Conservation (phyloP, 2,329 filamentous ascomycete species). For the Penicillium sp. region DNA sequence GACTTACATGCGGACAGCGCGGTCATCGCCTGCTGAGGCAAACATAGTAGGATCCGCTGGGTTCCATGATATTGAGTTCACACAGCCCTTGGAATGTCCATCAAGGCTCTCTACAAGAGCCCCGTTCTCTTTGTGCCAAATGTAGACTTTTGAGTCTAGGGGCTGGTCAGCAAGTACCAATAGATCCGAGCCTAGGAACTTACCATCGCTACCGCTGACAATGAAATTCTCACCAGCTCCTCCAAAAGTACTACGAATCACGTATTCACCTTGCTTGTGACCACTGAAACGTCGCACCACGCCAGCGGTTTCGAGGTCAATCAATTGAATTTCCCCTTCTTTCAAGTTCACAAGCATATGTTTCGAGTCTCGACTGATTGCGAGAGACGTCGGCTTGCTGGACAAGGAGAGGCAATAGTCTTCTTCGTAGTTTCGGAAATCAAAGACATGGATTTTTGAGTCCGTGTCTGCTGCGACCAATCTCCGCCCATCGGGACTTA, state of each 20-base stretch:
- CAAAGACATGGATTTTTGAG: conserved; percentile 75
- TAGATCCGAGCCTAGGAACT: conserved; percentile 15
- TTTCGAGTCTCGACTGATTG: conserved; percentile 76
- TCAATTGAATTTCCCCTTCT: conserved; percentile 72
- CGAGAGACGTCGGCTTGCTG: conserved; percentile 72
- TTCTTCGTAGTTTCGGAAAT: conserved; percentile 71
- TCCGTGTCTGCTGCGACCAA: conserved; percentile 76
- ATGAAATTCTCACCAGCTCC: conserved; percentile 92
- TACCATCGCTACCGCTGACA: conserved; percentile 87
- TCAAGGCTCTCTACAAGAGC: conserved; percentile 72
- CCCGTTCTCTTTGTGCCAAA: conserved; percentile 88
- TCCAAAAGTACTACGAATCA: conserved; percentile 82
- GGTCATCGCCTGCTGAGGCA: conserved; percentile 88
- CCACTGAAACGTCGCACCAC: conserved; percentile 74
- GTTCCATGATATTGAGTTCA: conserved; percentile 89
- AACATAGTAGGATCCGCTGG: conserved; percentile 79
- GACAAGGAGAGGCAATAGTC: conserved; percentile 72
- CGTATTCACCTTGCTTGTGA: conserved; percentile 70
- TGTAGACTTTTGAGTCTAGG: conserved; percentile 69
- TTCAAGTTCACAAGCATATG: conserved; percentile 80
- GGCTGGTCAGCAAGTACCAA: conserved; percentile 20
- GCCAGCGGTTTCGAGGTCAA: conserved; percentile 72
- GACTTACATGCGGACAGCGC: conserved; percentile 79
- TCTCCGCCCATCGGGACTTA: conserved; percentile 76
- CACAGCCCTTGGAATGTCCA: conserved; percentile 72